Percentiles rank a stretch among this genome's conserved stretches.
Conservation (phyloP, 768 basidiomycete genomes). For the Galerina sulciceps region DNA sequence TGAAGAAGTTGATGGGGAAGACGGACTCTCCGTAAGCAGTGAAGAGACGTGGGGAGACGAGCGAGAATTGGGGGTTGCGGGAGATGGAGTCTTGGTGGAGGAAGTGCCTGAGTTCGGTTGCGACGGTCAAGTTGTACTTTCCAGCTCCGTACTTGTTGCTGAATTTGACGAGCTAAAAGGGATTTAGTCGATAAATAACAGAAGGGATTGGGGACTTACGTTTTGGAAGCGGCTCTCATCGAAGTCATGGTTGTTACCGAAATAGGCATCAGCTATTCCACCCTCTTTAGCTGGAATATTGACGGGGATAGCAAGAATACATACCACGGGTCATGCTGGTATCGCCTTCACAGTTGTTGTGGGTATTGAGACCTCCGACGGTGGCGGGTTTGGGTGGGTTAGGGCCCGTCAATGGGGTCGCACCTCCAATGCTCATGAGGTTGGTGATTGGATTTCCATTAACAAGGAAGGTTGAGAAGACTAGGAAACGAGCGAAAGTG, state of each 20-base stretch:
- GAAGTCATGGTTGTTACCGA: conserved; percentile 24
- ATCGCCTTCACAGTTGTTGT: conserved; percentile 24
- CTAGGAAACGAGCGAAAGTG: no score
- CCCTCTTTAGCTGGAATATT: not conserved
- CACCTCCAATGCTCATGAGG: conserved; percentile 18
- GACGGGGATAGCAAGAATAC: not conserved
- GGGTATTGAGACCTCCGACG: conserved; percentile 24
- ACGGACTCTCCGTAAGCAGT: conserved; percentile 23
- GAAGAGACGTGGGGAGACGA: conserved; percentile 24
- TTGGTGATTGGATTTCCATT: no score
- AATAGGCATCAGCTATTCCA: conserved; percentile 14
- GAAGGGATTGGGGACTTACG: not conserved
- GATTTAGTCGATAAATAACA: no score
- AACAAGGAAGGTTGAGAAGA: no score
- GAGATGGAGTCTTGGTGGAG: conserved; percentile 28
- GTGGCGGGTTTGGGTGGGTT: conserved; percentile 23
- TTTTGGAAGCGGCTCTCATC: conserved; percentile 25
- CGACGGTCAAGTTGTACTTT: conserved; percentile 25
- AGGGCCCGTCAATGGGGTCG: conserved; percentile 19
- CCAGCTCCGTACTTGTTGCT: conserved; percentile 25
- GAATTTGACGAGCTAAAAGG: conserved; percentile 16
- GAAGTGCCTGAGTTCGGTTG: conserved; percentile 21
- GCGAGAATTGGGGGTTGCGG: conserved; percentile 24
- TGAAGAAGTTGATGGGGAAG: conserved; percentile 24
- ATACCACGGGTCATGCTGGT: conserved; percentile 9